Percentiles rank a stretch among this genome's conserved stretches.
Evolutionary conservation across 495 filamentous ascomycete genomes (phyloP).

Genomic region (Cryomyces antarcticus): DNA sequence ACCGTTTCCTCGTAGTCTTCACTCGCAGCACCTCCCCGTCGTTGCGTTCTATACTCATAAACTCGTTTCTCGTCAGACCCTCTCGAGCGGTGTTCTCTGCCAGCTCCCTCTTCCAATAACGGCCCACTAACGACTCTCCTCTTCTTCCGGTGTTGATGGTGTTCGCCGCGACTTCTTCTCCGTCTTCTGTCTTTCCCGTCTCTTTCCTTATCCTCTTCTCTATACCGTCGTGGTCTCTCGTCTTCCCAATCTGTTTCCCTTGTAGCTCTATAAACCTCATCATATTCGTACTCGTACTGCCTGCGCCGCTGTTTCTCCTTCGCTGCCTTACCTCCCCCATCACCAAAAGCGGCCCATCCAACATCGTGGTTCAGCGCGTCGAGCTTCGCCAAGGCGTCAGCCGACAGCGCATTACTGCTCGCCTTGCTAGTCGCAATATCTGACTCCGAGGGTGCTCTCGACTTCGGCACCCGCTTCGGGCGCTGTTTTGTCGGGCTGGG

Average conservation of each 20-base stretch:
- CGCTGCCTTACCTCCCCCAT: conserved; percentile 10
- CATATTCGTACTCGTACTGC: conserved; percentile 13
- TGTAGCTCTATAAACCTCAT: conserved; percentile 6
- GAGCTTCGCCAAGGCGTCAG: conserved; percentile 17
- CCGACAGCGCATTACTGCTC: conserved; percentile 11
- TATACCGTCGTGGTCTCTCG: conserved; percentile 14
- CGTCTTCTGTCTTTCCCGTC: conserved; percentile 4
- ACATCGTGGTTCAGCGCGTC: conserved; percentile 18
- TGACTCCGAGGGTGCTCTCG: conserved; percentile 1
- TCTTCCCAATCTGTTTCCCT: conserved; percentile 20
- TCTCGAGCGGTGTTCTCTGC: no score
- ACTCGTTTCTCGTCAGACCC: no score
- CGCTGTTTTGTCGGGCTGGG: conserved; percentile 9
- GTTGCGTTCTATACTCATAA: conserved; percentile 12
- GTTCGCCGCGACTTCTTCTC: not conserved
- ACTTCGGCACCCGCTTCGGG: conserved; percentile 2
- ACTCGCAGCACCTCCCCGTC: conserved; percentile 12
- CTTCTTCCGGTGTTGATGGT: conserved; percentile 6
- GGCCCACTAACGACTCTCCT: conserved; percentile 19
- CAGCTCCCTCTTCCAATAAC: conserved; percentile 15
- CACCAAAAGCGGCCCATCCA: conserved; percentile 16
- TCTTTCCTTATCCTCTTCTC: conserved; percentile 20
- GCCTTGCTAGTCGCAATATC: conserved; percentile 3
- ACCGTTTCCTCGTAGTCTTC: conserved; percentile 14
- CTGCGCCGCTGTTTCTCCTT: conserved; percentile 15